A percentile compares a stretch with the other conserved stretches of the same genome.
Conservation (phyloP, 2,329 filamentous ascomycete species). For the Fusarium pseudograminearum region DNA sequence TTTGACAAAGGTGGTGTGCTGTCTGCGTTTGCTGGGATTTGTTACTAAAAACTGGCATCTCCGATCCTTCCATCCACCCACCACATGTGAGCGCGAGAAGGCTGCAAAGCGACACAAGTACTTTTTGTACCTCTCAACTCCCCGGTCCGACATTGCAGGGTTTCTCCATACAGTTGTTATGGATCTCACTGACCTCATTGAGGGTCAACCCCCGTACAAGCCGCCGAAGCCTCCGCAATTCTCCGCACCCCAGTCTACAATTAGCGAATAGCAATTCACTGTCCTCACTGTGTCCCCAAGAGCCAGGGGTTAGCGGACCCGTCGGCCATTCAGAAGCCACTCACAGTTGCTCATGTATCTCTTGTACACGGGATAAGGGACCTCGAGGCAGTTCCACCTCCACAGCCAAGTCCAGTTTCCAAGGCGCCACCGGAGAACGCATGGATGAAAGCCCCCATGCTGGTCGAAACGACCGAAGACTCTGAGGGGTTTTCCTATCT, state of each 20-base stretch:
- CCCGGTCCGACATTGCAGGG: conserved; percentile 37
- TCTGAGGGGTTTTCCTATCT: conserved; percentile 49
- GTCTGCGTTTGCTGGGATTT: conserved; percentile 5
- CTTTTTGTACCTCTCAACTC: conserved; percentile 18
- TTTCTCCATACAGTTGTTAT: conserved; percentile 45
- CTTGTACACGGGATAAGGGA: conserved; percentile 32
- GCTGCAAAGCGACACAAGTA: conserved; percentile 21
- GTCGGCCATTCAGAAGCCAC: conserved; percentile 14
- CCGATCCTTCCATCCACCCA: conserved; percentile 31
- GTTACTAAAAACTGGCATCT: conserved; percentile 27
- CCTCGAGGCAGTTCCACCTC: conserved; percentile 35
- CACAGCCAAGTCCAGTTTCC: conserved; percentile 42
- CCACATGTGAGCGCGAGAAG: conserved; percentile 19
- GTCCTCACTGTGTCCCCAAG: neutral
- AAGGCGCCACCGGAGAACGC: conserved; percentile 38
- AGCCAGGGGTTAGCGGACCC: conserved; percentile 22
- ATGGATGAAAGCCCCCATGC: conserved; percentile 37
- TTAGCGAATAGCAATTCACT: conserved; percentile 20
- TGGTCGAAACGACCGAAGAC: conserved; percentile 42
- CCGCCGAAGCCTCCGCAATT: conserved; percentile 42
- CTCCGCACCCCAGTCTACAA: conserved; percentile 19
- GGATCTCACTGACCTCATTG: conserved; percentile 43
- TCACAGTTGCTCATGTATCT: conserved; percentile 25
- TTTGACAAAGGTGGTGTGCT: conserved; percentile 21
- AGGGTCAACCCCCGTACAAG: conserved; percentile 40